Base-by-base conservation (phyloP, 208 protist genomes). In the Wallacemonas sp. region DNA sequence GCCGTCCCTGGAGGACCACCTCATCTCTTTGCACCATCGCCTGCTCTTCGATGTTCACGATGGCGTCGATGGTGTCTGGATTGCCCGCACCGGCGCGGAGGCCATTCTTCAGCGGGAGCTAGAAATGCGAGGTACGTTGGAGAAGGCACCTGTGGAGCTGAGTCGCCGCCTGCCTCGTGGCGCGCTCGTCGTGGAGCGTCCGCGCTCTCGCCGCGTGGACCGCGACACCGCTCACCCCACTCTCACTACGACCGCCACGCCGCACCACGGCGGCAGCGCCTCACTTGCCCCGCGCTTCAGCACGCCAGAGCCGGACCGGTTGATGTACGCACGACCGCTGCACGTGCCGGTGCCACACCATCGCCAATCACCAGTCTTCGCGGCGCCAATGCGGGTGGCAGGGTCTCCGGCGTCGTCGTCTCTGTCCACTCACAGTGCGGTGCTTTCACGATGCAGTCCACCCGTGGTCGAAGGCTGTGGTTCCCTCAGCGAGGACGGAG, bases 181-280 rank as follows among this genome's bases (percentile, higher is more conserved):
- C 22, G 28, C 51, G 19, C 51, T 58, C 30, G 51, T 58, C 14
- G 51, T 58, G 26, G 51, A 58, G 31, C 51, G 51, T 17, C 51
- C 51, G 30, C 51, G 51, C 51, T 26, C 51, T 4, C 51, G 30
- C 14, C 51, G 11, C 4, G 30, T 24, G 30, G 19, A 24, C 2
- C 6, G 30, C 30, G 51, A 41, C 36, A 14, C 36, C 36, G 6
- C 36, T 17, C n/a, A n/a, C n/a, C 36, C 36, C 14, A 14, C 9
- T 41, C 9, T 14, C 27, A 19, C 47, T 9, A 15, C 47, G 24
- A 15, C n/a, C 47, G 47, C n/a, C 44, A 49, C 6, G 44, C 36
- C 36, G 6, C 36, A 41, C 36, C 36, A 6, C n/a, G n/a, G n/a
- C n/a, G n/a, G n/a, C n/a, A n/a, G n/a, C n/a, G n/a, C n/a, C n/a